phyloP scores from a whole-genome alignment of 2,329 filamentous ascomycete species.

The Neonectria magnoliae region DNA sequence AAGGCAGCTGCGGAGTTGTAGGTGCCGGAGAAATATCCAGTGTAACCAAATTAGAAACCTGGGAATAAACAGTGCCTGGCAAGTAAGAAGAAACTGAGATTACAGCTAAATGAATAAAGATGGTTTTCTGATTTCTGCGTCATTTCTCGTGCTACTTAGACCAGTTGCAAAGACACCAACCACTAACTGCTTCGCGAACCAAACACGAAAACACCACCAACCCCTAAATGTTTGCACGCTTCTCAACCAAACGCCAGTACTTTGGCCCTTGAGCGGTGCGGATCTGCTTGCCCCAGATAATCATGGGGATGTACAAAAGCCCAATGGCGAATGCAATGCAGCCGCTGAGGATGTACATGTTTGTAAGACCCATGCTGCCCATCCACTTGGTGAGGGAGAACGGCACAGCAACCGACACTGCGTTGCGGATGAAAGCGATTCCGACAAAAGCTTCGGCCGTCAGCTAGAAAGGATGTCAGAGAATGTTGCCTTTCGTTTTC shows the following conservation, averaged over 20 bases:
- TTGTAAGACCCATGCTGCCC: slow-evolving; percentile 42
- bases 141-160: background rate
- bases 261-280: slow-evolving; percentile 30
- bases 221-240: slow-evolving; percentile 24
- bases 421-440: slow-evolving; percentile 47
- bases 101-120: background rate
- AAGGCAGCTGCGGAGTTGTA: slow-evolving; percentile 17
- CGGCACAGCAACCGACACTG: slow-evolving; percentile 41
- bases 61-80: no score
- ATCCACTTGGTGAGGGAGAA: slow-evolving; percentile 47
- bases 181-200: no score
- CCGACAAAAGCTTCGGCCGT: slow-evolving; percentile 45
- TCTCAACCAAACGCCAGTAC: slow-evolving; percentile 41
- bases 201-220: background rate
- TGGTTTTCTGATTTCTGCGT: background rate
- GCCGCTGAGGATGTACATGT: slow-evolving; percentile 43
- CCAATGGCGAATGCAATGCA: slow-evolving; percentile 38
- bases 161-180: background rate
- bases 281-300: slow-evolving; percentile 46
- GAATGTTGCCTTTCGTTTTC: background rate
- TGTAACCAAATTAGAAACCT: no score
- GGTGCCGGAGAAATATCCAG: background rate
- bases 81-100: background rate
- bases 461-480: background rate
- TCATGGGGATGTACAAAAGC: slow-evolving; percentile 41